Conservation (phyloP, 441 rosid species). For the Gossypium laxum region DNA sequence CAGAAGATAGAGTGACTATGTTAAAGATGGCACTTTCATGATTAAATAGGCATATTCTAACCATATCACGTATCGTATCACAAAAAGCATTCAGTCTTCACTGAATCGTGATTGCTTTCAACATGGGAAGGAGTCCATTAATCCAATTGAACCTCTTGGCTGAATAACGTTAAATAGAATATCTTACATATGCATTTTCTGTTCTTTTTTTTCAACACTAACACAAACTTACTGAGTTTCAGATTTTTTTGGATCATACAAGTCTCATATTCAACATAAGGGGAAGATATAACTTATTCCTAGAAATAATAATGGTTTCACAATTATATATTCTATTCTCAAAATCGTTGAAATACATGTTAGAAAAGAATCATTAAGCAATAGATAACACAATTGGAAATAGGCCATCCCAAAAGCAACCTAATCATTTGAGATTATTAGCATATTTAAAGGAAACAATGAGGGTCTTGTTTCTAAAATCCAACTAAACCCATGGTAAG, state of each 20-base stretch:
- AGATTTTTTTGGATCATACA: not conserved
- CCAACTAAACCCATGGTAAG: not conserved
- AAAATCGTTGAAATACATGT: not conserved
- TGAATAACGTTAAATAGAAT: not conserved
- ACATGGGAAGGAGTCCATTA: not conserved
- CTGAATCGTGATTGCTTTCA: not conserved
- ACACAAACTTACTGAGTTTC: not conserved
- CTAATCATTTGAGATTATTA: not conserved
- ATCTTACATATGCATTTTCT: not conserved
- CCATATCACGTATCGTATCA: not conserved
- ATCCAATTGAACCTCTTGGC: not conserved
- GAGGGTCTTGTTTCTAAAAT: not conserved
- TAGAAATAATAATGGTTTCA: not conserved
- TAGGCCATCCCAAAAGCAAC: not conserved
- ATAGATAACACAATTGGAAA: not conserved
- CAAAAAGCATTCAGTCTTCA: not conserved
- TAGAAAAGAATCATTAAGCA: not conserved
- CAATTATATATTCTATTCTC: not conserved
- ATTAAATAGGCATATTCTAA: not conserved
- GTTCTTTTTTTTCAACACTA: not conserved
- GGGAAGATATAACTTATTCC: not conserved
- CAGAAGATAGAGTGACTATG: slow-evolving; percentile 12
- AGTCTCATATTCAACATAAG: not conserved
- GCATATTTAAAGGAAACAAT: not conserved
- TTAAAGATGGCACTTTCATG: not conserved